Percentiles rank a stretch among this genome's conserved stretches.
Evolutionary conservation across 2,329 filamentous ascomycete genomes (phyloP).

Genomic region (Colletotrichum chrysophilum): DNA sequence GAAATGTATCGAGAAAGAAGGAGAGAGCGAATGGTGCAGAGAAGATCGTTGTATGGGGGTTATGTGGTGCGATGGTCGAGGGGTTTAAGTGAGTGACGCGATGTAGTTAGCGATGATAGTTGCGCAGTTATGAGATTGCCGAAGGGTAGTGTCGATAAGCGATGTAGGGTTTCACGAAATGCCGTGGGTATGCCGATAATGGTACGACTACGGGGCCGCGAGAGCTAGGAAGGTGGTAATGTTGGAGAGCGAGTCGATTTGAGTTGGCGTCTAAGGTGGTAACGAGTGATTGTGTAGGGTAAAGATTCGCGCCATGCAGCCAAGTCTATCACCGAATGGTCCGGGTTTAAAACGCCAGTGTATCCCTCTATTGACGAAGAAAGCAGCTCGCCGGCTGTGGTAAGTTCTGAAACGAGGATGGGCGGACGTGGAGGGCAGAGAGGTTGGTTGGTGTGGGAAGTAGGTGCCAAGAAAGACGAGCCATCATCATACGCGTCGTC

Average conservation of each 20-base stretch:
- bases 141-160: slow-evolving; percentile 15
- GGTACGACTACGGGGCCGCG: not conserved
- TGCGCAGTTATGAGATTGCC: slow-evolving; percentile 5
- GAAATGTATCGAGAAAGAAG: not conserved
- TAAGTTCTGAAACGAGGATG: not conserved
- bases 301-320: slow-evolving; percentile 2
- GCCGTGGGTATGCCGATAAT: not conserved
- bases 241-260: not conserved
- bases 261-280: not conserved
- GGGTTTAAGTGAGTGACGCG: not conserved
- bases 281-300: not conserved
- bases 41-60: not conserved
- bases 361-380: not conserved
- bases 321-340: slow-evolving; percentile 2
- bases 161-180: not conserved
- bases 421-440: not conserved
- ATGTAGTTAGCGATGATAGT: not conserved
- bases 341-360: not conserved
- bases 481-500: not conserved
- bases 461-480: not conserved
- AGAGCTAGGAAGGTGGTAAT: not conserved
- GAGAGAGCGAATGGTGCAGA: not conserved
- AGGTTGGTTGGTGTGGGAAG: not conserved
- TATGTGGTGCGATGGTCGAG: not conserved
- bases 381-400: not conserved